A percentile compares a stretch with the other conserved stretches of the same genome.
These are phyloP conservation scores for Ogataea methanolica DNA, from an alignment of 805 yeast genomes.

Conservation along the genomic window DNA sequence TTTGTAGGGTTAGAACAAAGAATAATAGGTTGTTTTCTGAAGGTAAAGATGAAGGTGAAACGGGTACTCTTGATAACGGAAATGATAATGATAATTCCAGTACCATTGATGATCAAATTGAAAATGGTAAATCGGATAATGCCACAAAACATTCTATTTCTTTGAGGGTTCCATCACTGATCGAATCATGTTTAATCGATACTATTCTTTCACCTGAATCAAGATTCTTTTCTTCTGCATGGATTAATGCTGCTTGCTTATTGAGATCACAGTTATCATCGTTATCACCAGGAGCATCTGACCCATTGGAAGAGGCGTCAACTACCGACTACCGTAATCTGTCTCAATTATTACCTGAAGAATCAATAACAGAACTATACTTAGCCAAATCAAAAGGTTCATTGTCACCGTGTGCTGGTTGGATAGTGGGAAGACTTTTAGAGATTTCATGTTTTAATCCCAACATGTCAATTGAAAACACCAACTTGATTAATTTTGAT, in stretches of 20 bases:
- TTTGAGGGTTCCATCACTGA: constrained; percentile 71
- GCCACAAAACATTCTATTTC: constrained; percentile 20
- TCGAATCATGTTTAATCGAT: constrained; percentile 73
- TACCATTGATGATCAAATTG: constrained; percentile 3
- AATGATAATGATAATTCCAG: neutral
- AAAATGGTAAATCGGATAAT: constrained; percentile 19
- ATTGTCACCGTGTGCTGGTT: constrained; percentile 84
- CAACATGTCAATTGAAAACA: constrained; percentile 63
- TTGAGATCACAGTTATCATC: constrained; percentile 1
- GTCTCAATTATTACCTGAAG: constrained; percentile 29
- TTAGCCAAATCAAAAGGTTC: constrained; percentile 10
- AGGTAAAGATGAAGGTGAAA: constrained; percentile 2
- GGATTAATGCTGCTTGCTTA: constrained; percentile 56
- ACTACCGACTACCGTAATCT: constrained; percentile 9
- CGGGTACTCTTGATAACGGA: neutral
- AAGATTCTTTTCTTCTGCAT: constrained; percentile 58
- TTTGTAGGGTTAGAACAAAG: constrained; percentile 65
- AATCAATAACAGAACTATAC: constrained; percentile 5
- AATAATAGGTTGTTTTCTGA: constrained; percentile 40
- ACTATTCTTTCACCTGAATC: constrained; percentile 80
- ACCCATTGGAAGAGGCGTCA: neutral
- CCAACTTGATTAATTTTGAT: constrained; percentile 75
- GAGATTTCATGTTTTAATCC: constrained; percentile 78
- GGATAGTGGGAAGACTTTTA: constrained; percentile 77
- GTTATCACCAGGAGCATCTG: neutral